Evolutionary conservation across 768 basidiomycete species (phyloP).

Genomic region (Lactarius pseudohatsudake): DNA sequence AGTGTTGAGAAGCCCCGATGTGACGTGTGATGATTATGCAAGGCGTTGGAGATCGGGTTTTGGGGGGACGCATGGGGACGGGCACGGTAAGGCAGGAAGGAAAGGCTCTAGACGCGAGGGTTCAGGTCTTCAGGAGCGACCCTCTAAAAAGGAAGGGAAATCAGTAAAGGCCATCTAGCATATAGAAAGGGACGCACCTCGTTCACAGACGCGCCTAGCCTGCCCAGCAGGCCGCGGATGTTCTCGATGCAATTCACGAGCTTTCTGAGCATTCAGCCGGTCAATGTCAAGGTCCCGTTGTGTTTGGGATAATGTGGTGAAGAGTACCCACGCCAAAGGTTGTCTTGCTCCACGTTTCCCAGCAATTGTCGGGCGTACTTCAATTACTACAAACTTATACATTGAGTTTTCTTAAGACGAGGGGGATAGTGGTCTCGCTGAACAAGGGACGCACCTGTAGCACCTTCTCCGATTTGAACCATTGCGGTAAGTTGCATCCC

Average conservation of each 20-base stretch:
- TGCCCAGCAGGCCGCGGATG: no score
- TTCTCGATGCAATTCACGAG: no score
- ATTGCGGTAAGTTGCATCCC: no score
- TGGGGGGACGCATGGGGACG: neutral
- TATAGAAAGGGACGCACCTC: no score
- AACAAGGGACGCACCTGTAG: neutral
- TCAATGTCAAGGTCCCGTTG: no score
- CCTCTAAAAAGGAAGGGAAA: conserved; percentile 36
- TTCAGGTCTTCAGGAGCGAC: conserved; percentile 36
- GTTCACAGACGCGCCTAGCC: no score
- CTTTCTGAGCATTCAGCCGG: no score
- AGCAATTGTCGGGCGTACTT: conserved; percentile 20
- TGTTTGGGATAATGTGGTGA: no score
- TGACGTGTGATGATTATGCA: conserved; percentile 28
- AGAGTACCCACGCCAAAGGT: conserved; percentile 9
- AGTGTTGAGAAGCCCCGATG: conserved; percentile 22
- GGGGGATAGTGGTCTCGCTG: neutral
- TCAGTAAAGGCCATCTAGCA: neutral
- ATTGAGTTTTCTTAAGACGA: neutral
- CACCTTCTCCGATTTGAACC: neutral
- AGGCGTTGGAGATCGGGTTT: conserved; percentile 36
- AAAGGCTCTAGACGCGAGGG: conserved; percentile 30
- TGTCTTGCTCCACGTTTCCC: conserved; percentile 14
- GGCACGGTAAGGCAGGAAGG: neutral
- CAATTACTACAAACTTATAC: conserved; percentile 21